Base-by-base conservation (phyloP, 306 rosid genomes). In the Abrus pulchellus region DNA sequence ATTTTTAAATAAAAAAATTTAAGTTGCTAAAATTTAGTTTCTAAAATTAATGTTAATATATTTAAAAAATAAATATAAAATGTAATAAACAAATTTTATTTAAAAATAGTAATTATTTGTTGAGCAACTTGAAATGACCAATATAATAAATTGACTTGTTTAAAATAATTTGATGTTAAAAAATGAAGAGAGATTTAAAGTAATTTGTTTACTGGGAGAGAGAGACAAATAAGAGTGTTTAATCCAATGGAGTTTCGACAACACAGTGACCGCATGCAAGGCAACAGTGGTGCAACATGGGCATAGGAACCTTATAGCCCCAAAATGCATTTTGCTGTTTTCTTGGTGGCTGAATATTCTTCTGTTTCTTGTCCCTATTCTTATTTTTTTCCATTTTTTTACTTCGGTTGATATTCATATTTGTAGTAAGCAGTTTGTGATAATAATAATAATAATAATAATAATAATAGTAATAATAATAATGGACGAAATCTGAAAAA, bases 281-380 rank as follows among this genome's bases (percentile, higher is more conserved):
- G 33, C 8, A 65, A 41, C 71, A 41, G 71, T 65, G 50, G 7
- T 9, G 1, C 34, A 65, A n/a, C 34, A 65, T 41, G 4, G 70
- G 70, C 13, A 40, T 36, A 64, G 50, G 70, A 64, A 64, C 70
- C 45, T 40, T 34, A 11, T 70, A 40, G 34, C 9, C 53, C 5
- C 53, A 82, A 47, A 9, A 12, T 78, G 48, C 40, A 56, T 67
- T 78, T 76, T 61, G 6, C 74, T 68, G 33, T 30, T 48, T 34
- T 13, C 2, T 20, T 9, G 60, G 12, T 28, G 11, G 27, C 32
- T 9, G 59, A 65, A 65, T 65, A 65, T 40, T 65, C 71, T 65
- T 65, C 71, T 40, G n/a, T 9, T 59, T 53, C 10, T 59, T 59
- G 65, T 59, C 65, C 40, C 40, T 36, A 74, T 4, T 54, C 5